Evolutionary conservation across 2,329 filamentous ascomycete genomes (phyloP).

Genomic region (Xylaria sp.): DNA sequence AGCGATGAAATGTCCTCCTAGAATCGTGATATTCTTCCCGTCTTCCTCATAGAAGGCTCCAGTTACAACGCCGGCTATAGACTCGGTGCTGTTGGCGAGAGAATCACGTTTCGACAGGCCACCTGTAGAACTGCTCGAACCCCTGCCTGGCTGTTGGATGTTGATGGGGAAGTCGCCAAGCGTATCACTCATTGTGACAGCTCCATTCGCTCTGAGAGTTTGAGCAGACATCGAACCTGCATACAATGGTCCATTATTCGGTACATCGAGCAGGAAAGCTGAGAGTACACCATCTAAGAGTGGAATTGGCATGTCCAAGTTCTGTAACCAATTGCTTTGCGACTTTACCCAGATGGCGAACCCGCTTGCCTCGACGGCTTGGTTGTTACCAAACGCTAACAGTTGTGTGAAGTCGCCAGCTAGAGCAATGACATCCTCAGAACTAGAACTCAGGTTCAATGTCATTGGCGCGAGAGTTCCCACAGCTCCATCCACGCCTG

Average conservation of each 20-base stretch:
- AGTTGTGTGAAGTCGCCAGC: slow-evolving; percentile 80
- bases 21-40: slow-evolving; percentile 77
- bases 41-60: slow-evolving; percentile 76
- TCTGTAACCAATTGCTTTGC: slow-evolving; percentile 82
- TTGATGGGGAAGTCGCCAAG: slow-evolving; percentile 62
- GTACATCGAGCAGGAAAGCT: slow-evolving; percentile 66
- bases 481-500: slow-evolving; percentile 82
- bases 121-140: slow-evolving; percentile 38
- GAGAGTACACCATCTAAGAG: slow-evolving; percentile 74
- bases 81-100: slow-evolving; percentile 39
- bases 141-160: slow-evolving; percentile 44
- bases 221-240: slow-evolving; percentile 83
- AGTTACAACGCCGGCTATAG: slow-evolving; percentile 70
- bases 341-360: slow-evolving; percentile 94
- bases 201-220: slow-evolving; percentile 72
- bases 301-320: slow-evolving; percentile 67
- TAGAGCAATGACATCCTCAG: slow-evolving; percentile 76
- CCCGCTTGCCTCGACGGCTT: slow-evolving; percentile 65
- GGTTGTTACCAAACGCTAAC: slow-evolving; percentile 65
- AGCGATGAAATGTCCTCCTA: slow-evolving; percentile 85
- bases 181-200: slow-evolving; percentile 63
- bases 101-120: slow-evolving; percentile 52
- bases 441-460: slow-evolving; percentile 73
- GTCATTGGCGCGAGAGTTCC: slow-evolving; percentile 73
- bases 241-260: slow-evolving; percentile 68